Base-by-base conservation (phyloP, 2,329 filamentous ascomycete species). In the Saccharata proteae region DNA sequence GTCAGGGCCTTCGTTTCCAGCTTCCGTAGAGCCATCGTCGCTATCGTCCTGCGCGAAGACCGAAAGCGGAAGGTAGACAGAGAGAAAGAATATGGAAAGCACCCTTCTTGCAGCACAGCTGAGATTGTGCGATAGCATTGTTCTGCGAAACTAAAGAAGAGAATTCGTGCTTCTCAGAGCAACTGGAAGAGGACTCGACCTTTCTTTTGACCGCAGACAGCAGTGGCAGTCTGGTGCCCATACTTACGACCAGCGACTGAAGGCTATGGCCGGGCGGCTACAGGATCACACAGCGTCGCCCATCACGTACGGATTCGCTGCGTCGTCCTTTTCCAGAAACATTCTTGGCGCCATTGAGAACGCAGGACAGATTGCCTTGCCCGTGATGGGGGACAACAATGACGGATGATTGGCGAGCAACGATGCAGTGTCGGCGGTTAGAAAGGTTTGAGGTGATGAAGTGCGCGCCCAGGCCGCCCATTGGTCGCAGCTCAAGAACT, bases 1-100 rank as follows among this genome's bases (percentile, higher is more conserved):
- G 38, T 67, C 70, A 11, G 64, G 55, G 12, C 82, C 80, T 21
- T 71, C 68, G 11, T 80, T 80, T 15, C 81, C 82, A 19, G 69
- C 69, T 38, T 50, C 49, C 18, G 16, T 15, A 16, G 17, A 21
- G 9, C 19, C 19, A n/a, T n/a, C n/a, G 19, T 21, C n/a, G 19
- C 9, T n/a, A n/a, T 33, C 9, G 17, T 9, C 23, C 17, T 23
- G 21, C 18, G 13, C 13, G 4, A 26, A 21, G 6, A 14, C 8
- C n/a, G 30, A 19, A 20, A 32, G 16, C 15, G 10, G 20, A 18
- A 14, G n/a, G 18, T 26, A 13, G 17, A 17, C 15, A 13, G 25
- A 22, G 7, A n/a, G 18, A 33, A 18, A 18, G 11, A 17, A 16
- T 21, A n/a, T 24, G 17, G 19, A n/a, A 17, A 21, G 19, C 19